These are phyloP conservation scores for Yarrowia porcina DNA, from an alignment of 805 yeast species.

Conservation along the genomic window DNA sequence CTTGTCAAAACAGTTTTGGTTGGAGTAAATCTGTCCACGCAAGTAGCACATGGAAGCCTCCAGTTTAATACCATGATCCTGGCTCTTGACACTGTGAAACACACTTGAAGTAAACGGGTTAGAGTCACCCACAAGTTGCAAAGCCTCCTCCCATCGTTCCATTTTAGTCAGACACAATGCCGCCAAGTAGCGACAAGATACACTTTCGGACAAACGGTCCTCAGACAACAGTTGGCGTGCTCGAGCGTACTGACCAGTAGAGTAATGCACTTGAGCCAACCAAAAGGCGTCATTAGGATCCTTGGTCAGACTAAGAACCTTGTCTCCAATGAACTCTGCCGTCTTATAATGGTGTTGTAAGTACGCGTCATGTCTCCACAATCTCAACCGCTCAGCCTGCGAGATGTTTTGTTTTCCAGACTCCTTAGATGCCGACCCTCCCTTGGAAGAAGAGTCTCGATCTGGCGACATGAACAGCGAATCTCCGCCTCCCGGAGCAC, in stretches of 20 bases:
- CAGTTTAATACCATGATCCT: constrained; percentile 74
- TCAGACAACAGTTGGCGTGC: constrained; percentile 69
- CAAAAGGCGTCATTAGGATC: constrained; percentile 95
- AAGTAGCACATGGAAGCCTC: constrained; percentile 85
- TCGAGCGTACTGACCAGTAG: constrained; percentile 70
- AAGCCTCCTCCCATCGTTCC: constrained; percentile 82
- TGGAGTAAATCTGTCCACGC: constrained; percentile 77
- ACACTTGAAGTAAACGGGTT: constrained; percentile 54
- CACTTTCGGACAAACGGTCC: constrained; percentile 51
- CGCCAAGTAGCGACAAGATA: constrained; percentile 76
- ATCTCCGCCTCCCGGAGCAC: neutral
- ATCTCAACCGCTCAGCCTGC: constrained; percentile 77
- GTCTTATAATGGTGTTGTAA: constrained; percentile 89
- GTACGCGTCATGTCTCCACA: constrained; percentile 92
- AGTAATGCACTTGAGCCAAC: constrained; percentile 86
- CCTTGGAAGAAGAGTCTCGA: neutral
- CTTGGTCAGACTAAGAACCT: constrained; percentile 71
- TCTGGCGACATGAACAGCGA: constrained; percentile 23
- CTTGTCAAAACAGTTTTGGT: constrained; percentile 75
- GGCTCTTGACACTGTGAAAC: constrained; percentile 40
- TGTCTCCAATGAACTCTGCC: constrained; percentile 89
- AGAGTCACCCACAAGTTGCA: constrained; percentile 76
- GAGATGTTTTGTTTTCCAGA: constrained; percentile 41
- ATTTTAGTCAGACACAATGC: constrained; percentile 66
- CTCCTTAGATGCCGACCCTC: neutral